These are phyloP conservation scores for Chaetomium fimeti DNA, from an alignment of 495 filamentous ascomycete species.

Conservation along the genomic window DNA sequence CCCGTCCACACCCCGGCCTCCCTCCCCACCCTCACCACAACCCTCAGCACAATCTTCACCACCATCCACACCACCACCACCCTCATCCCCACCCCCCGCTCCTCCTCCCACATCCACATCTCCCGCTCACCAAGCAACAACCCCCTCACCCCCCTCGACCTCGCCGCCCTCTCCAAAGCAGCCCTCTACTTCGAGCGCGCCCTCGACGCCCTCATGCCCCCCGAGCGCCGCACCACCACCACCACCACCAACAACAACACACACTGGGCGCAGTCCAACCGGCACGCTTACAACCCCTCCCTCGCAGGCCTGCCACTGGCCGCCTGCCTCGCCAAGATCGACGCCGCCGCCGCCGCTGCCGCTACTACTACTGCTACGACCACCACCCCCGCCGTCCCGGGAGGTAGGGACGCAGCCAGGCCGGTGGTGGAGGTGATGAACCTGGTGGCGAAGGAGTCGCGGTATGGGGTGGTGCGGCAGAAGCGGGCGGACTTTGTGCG, in stretches of 20 bases:
- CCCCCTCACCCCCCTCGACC: constrained; percentile 22
- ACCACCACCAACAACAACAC: too few species aligned
- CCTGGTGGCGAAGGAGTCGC: constrained; percentile 23
- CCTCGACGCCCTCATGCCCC: constrained; percentile 29
- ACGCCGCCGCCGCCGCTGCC: constrained; percentile 7
- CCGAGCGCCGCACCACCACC: constrained; percentile 1
- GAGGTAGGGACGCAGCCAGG: neutral
- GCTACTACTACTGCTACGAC: too few species aligned
- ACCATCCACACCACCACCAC: constrained; percentile 18
- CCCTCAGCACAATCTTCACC: constrained; percentile 32
- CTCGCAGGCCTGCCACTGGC: constrained; percentile 11
- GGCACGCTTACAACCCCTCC: constrained; percentile 9
- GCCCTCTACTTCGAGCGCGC: constrained; percentile 35
- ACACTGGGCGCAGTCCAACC: constrained; percentile 35
- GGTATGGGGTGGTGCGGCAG: constrained; percentile 19
- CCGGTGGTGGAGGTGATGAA: constrained; percentile 30
- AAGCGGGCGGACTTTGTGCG: constrained; percentile 29
- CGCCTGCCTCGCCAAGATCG: constrained; percentile 20
- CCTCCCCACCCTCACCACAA: constrained; percentile 18
- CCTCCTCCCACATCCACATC: constrained; percentile 37
- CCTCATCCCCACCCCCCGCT: constrained; percentile 22
- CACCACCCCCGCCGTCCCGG: too few species aligned
- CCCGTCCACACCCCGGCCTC: constrained; percentile 28
- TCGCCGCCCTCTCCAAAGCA: constrained; percentile 30
- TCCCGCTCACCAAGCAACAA: constrained; percentile 10